phyloP scores from a whole-genome alignment of 2,329 filamentous ascomycete species.

The Diplodia mutila region DNA sequence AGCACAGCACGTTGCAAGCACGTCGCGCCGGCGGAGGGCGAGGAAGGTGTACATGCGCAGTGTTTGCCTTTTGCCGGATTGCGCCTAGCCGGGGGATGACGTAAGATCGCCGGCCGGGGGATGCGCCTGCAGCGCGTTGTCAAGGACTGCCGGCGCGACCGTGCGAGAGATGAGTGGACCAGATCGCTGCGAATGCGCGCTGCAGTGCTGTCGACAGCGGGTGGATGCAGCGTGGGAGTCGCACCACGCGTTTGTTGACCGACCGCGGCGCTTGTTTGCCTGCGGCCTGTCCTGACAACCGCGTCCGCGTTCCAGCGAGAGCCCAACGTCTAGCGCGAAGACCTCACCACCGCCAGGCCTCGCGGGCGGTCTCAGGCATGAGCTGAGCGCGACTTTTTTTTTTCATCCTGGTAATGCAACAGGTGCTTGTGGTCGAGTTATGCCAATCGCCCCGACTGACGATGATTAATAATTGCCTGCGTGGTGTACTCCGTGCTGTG shows the following conservation, averaged over 20 bases:
- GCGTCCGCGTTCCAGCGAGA: neutral
- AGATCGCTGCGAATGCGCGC: conserved; percentile 7
- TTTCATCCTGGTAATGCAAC: neutral
- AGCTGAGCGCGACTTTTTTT: too few species aligned
- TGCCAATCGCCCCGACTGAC: too few species aligned
- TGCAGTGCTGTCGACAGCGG: conserved; percentile 2
- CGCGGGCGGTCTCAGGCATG: neutral
- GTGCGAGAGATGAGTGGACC: conserved; percentile 13
- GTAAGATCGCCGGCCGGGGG: conserved; percentile 20
- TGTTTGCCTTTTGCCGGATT: conserved; percentile 24
- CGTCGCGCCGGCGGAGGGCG: conserved; percentile 17
- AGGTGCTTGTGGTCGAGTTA: too few species aligned
- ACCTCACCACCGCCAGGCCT: neutral
- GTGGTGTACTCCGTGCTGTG: neutral
- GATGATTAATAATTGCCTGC: neutral
- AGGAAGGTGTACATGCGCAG: conserved; percentile 23
- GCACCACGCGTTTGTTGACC: neutral
- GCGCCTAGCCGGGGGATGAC: conserved; percentile 16
- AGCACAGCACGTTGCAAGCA: conserved; percentile 29
- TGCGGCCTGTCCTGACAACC: conserved; percentile 12
- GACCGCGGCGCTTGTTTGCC: neutral
- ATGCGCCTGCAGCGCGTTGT: conserved; percentile 9
- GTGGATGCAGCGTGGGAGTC: neutral
- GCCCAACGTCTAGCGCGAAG: neutral
- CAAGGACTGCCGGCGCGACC: conserved; percentile 8